Conservation (phyloP, 2,329 filamentous ascomycete genomes). For the Diaporthe ilicicola region DNA sequence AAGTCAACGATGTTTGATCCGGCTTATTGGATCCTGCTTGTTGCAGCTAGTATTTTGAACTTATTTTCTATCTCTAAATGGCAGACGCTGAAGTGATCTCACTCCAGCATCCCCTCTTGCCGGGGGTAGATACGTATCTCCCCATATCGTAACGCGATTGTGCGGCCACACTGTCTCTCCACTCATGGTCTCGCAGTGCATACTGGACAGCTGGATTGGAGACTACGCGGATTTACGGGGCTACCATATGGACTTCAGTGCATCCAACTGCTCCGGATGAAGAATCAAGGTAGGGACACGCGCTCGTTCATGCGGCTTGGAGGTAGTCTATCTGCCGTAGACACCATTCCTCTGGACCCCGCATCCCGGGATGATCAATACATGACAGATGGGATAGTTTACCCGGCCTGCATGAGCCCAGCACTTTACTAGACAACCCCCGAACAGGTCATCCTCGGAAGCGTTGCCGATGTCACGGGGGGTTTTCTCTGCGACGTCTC, state of each 20-base stretch:
- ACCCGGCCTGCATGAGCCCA: not conserved
- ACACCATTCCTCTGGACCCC: not conserved
- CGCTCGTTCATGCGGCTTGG: not conserved
- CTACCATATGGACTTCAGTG: not conserved
- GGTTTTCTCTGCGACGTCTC: not conserved
- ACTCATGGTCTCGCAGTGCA: too few species aligned
- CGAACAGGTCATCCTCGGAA: not conserved
- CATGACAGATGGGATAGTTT: conserved; percentile 13
- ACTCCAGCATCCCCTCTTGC: not conserved
- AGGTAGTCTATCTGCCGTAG: not conserved
- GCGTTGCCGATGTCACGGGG: not conserved
- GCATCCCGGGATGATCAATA: conserved; percentile 16
- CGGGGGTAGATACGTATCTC: not conserved
- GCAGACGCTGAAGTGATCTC: not conserved
- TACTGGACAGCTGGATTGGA: too few species aligned
- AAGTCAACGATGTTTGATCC: conserved; percentile 31
- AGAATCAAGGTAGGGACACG: not conserved
- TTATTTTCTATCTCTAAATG: too few species aligned
- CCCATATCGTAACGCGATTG: not conserved
- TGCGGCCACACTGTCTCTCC: not conserved
- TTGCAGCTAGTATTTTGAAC: not conserved
- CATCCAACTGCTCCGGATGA: not conserved
- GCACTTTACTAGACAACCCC: not conserved
- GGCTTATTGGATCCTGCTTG: too few species aligned
- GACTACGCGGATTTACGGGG: not conserved